Evolutionary conservation across 2,329 filamentous ascomycete genomes (phyloP).

Genomic region (Blumeriella jaapii): DNA sequence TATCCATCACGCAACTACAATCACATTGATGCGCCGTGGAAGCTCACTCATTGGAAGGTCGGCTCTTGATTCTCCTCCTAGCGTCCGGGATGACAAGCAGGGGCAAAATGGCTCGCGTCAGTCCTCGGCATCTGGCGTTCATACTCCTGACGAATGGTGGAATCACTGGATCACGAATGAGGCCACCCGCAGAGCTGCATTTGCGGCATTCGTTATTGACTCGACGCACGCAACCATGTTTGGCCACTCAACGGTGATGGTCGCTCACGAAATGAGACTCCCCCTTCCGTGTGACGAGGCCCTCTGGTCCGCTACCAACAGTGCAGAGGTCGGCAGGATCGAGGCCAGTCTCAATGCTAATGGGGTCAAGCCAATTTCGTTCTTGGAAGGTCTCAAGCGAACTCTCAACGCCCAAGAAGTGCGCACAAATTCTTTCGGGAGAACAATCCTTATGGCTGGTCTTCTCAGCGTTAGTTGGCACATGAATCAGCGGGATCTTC

Average conservation of each 20-base stretch:
- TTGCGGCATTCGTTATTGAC: conserved; percentile 89
- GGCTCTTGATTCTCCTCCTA: conserved; percentile 72
- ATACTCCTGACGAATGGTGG: conserved; percentile 85
- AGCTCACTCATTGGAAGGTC: conserved; percentile 82
- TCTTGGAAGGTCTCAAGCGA: conserved; percentile 81
- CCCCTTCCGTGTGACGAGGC: conserved; percentile 87
- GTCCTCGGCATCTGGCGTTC: conserved; percentile 50
- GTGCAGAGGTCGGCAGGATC: conserved; percentile 72
- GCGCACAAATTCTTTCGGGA: conserved; percentile 83
- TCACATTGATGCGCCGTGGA: conserved; percentile 89
- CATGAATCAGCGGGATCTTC: conserved; percentile 91
- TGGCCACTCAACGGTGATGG: conserved; percentile 93
- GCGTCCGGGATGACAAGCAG: conserved; percentile 37
- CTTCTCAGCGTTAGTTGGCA: conserved; percentile 92
- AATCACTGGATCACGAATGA: conserved; percentile 93
- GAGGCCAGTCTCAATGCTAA: conserved; percentile 71
- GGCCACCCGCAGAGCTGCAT: conserved; percentile 78
- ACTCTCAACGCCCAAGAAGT: conserved; percentile 80
- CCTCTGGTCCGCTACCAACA: conserved; percentile 82
- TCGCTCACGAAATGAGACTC: conserved; percentile 86
- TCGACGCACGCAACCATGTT: conserved; percentile 97
- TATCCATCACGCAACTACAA: conserved; percentile 90
- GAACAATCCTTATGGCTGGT: conserved; percentile 88
- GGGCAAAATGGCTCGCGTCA: conserved; percentile 43
- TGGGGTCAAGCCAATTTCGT: conserved; percentile 73